Conservation (phyloP, 2,329 filamentous ascomycete genomes). For the Diplodia mutila region DNA sequence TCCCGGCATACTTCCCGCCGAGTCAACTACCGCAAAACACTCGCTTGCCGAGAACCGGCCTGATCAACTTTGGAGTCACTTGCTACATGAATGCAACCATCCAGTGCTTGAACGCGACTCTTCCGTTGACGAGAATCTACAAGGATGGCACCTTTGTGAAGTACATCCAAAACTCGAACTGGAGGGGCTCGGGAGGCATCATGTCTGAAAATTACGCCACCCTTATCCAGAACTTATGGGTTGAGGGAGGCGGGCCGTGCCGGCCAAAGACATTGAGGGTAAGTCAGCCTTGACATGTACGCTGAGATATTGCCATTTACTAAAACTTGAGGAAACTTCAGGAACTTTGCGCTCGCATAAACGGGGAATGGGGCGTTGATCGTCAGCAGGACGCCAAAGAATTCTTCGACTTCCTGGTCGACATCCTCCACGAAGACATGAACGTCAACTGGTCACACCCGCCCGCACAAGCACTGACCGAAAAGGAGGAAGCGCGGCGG, state of each 20-base stretch:
- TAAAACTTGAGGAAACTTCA: slow-evolving; percentile 31
- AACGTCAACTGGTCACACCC: slow-evolving; percentile 67
- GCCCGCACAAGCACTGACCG: slow-evolving; percentile 61
- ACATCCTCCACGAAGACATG: slow-evolving; percentile 83
- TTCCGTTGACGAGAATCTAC: slow-evolving; percentile 65
- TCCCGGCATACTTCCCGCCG: slow-evolving; percentile 51
- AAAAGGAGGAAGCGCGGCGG: slow-evolving; percentile 62
- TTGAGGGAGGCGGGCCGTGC: slow-evolving; percentile 56
- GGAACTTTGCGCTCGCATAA: slow-evolving; percentile 67
- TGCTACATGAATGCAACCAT: slow-evolving; percentile 94
- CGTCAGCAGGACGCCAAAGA: slow-evolving; percentile 91
- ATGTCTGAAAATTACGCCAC: slow-evolving; percentile 66
- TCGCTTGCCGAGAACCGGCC: slow-evolving; percentile 67
- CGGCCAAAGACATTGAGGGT: slow-evolving; percentile 53
- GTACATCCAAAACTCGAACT: slow-evolving; percentile 64
- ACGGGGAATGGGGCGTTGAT: slow-evolving; percentile 70
- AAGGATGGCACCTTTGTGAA: slow-evolving; percentile 63
- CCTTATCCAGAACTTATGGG: slow-evolving; percentile 65
- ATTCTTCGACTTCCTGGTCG: slow-evolving; percentile 81
- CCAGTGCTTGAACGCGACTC: slow-evolving; percentile 78
- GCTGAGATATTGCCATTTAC: neutral
- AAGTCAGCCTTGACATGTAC: slow-evolving; percentile 20
- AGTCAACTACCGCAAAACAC: slow-evolving; percentile 47
- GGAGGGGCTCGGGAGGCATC: slow-evolving; percentile 67
- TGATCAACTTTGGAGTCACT: slow-evolving; percentile 79